These are phyloP conservation scores for Craspedostauros australis DNA, from an alignment of 108 stramenopile species.

Conservation along the genomic window DNA sequence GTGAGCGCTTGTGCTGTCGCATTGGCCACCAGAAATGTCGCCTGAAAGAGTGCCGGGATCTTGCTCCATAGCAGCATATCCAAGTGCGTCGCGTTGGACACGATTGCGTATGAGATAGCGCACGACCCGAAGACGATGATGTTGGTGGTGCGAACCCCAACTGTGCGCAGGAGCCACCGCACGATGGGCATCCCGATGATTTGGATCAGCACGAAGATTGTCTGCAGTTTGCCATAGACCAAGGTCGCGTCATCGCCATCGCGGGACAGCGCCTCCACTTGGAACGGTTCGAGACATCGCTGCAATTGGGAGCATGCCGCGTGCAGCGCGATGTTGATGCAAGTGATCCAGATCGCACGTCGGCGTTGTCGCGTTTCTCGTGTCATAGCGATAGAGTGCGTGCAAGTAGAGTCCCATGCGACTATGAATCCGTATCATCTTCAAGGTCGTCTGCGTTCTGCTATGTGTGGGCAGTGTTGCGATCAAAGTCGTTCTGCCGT, in stretches of 20 bases:
- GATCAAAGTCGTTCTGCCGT: too few species aligned
- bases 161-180: slow-evolving; percentile 55
- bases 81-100: slow-evolving; percentile 45
- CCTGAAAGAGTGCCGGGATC: slow-evolving; percentile 62
- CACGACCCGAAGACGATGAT: slow-evolving; percentile 55
- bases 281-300: slow-evolving; percentile 74
- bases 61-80: slow-evolving; percentile 53
- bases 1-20: slow-evolving; percentile 51
- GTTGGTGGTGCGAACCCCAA: slow-evolving; percentile 51
- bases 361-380: too few species aligned
- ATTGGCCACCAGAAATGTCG: slow-evolving; percentile 75
- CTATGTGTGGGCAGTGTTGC: too few species aligned
- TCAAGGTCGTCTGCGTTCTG: too few species aligned
- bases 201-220: slow-evolving; percentile 66
- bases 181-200: slow-evolving; percentile 65
- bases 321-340: slow-evolving; percentile 69
- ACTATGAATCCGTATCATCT: too few species aligned
- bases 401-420: too few species aligned
- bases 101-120: slow-evolving; percentile 53
- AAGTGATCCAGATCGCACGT: slow-evolving; percentile 52
- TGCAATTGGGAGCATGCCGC: slow-evolving; percentile 75
- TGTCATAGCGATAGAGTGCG: too few species aligned
- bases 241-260: slow-evolving; percentile 20
- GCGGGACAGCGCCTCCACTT: slow-evolving; percentile 43
- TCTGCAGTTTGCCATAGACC: slow-evolving; percentile 64